Conservation (phyloP, 495 filamentous ascomycete genomes). For the Penicillium verhagenii region DNA sequence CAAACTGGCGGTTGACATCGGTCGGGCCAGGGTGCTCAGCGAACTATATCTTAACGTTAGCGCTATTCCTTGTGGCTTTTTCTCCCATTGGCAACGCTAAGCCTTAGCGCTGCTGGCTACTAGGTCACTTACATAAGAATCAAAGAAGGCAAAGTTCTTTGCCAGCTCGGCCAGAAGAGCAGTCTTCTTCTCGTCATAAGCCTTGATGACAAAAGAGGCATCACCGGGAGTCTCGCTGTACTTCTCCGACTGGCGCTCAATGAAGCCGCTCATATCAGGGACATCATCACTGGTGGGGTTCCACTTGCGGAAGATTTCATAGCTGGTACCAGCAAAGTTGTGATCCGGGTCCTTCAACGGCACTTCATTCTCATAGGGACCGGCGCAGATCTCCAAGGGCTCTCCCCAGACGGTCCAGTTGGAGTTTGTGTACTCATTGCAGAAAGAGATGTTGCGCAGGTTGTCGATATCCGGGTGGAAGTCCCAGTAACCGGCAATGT, state of each 20-base stretch:
- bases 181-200: conserved; percentile 38
- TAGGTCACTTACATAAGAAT: conserved; percentile 39
- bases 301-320: conserved; percentile 45
- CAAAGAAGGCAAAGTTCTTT: conserved; percentile 42
- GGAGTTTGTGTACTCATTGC: conserved; percentile 44
- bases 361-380: conserved; percentile 40
- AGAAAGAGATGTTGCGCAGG: conserved; percentile 33
- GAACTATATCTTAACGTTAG: conserved; percentile 22
- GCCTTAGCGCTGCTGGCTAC: too few species aligned
- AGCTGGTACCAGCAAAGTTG: conserved; percentile 40
- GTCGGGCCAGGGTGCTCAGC: conserved; percentile 43
- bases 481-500: conserved; percentile 45
- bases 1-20: conserved; percentile 41
- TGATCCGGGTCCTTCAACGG: conserved; percentile 42
- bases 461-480: conserved; percentile 43
- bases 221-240: conserved; percentile 40
- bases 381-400: conserved; percentile 39
- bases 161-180: conserved; percentile 34
- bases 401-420: conserved; percentile 45
- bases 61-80: background rate
- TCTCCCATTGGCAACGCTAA: too few species aligned
- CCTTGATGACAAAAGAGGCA: conserved; percentile 41
- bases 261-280: conserved; percentile 43
- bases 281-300: conserved; percentile 34
- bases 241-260: conserved; percentile 44